Conservation (phyloP, 1,284 basidiomycete species). For the Cystobasidium sp. region DNA sequence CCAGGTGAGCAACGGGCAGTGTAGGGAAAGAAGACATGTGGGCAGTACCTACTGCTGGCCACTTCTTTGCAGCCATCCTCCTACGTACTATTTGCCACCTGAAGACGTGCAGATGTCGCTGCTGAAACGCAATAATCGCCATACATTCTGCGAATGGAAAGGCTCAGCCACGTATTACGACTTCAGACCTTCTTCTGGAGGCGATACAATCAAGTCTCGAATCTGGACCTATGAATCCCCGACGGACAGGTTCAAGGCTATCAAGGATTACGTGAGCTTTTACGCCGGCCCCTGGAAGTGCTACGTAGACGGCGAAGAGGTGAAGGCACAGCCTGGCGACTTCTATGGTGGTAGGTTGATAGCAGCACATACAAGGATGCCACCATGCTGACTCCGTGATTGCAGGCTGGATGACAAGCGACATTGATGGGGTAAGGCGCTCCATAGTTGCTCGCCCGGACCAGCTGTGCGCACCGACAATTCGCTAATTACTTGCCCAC, state of each 20-base stretch:
- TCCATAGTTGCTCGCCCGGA: not conserved
- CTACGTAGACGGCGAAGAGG: constrained; percentile 56
- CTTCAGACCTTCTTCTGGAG: constrained; percentile 45
- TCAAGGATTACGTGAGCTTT: constrained; percentile 53
- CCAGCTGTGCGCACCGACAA: not conserved
- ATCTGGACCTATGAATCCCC: constrained; percentile 57
- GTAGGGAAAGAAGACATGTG: not conserved
- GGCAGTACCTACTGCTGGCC: not conserved
- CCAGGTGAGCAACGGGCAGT: constrained; percentile 50
- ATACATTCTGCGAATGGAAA: constrained; percentile 56
- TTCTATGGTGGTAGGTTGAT: constrained; percentile 34
- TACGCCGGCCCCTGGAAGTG: constrained; percentile 53
- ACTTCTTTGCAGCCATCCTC: constrained; percentile 54
- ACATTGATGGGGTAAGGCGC: constrained; percentile 38
- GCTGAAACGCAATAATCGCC: constrained; percentile 48
- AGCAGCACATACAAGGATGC: not conserved
- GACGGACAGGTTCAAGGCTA: constrained; percentile 52
- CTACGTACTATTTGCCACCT: constrained; percentile 57
- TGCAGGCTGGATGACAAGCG: constrained; percentile 43
- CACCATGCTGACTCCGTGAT: not conserved
- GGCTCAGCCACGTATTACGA: constrained; percentile 55
- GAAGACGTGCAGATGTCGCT: constrained; percentile 47
- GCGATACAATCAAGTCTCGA: constrained; percentile 48
- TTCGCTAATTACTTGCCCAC: not conserved
- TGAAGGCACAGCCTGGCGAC: constrained; percentile 55